Conservation (phyloP, 352 stramenopile species). For the Phytopythium kandeliae region DNA sequence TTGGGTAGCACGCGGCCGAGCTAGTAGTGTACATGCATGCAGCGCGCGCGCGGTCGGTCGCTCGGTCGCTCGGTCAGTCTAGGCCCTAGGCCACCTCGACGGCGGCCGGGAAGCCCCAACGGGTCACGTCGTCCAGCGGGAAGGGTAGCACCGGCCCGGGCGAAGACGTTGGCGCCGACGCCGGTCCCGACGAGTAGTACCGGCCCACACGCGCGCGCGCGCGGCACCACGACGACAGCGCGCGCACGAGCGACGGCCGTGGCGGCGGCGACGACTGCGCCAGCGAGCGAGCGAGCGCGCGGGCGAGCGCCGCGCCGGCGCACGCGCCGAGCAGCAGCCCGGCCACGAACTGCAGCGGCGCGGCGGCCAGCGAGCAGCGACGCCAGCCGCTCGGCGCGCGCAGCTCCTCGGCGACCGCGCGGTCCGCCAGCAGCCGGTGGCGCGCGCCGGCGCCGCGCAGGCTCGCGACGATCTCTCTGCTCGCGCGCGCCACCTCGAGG, state of each 20-base stretch:
- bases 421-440: conserved; percentile 22
- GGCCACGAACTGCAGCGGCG: conserved; percentile 34
- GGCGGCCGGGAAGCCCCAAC: conserved; percentile 26
- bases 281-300: background rate
- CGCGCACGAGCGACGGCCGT: conserved; percentile 13
- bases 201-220: conserved; percentile 12
- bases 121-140: conserved; percentile 28
- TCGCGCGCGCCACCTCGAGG: conserved; percentile 5
- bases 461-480: conserved; percentile 40
- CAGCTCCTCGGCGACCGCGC: conserved; percentile 1
- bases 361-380: no score
- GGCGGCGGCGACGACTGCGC: no score
- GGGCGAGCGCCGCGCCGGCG: conserved; percentile 18
- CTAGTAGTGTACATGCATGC: background rate
- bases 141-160: conserved; percentile 20
- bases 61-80: background rate
- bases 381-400: background rate
- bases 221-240: conserved; percentile 27
- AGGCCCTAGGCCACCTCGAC: conserved; percentile 32
- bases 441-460: conserved; percentile 19
- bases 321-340: conserved; percentile 37
- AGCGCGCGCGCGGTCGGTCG: background rate
- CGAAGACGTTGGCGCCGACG: no score
- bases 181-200: conserved; percentile 11
- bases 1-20: no score